Evolutionary conservation across 345 rosid genomes (phyloP).

Genomic region (Firmiana major): DNA sequence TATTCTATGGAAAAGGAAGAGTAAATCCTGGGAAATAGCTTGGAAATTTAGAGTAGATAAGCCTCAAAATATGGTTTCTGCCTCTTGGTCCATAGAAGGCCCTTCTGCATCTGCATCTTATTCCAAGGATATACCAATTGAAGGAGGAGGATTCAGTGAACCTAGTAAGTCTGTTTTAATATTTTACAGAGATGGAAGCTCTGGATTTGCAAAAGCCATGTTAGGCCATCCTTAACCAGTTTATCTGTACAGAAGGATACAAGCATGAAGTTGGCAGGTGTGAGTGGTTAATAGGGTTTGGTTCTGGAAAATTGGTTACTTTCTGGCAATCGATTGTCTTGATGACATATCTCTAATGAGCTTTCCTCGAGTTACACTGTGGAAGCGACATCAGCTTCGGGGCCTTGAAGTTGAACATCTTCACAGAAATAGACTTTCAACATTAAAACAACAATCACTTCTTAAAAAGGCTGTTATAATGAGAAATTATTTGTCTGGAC

Average conservation of each 20-base stretch:
- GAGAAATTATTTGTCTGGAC: conserved; percentile 51
- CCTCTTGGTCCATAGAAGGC: conserved; percentile 73
- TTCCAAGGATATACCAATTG: conserved; percentile 28
- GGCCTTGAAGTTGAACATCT: conserved; percentile 31
- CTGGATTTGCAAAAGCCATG: conserved; percentile 41
- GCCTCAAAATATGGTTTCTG: conserved; percentile 75
- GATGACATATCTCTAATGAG: conserved; percentile 75
- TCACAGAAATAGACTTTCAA: conserved; percentile 29
- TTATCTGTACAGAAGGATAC: conserved; percentile 30
- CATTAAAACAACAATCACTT: conserved; percentile 30
- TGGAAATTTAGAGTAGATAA: conserved; percentile 61
- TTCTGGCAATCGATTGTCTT: conserved; percentile 87
- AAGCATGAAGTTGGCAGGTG: conserved; percentile 52
- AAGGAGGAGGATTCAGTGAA: conserved; percentile 34
- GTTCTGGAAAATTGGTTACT: conserved; percentile 58
- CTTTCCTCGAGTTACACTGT: conserved; percentile 65
- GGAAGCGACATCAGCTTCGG: conserved; percentile 55
- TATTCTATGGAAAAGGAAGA: conserved; percentile 73
- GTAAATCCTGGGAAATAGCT: conserved; percentile 79
- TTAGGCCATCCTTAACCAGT: conserved; percentile 56
- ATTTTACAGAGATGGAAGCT: conserved; percentile 40
- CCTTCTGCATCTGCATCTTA: conserved; percentile 64
- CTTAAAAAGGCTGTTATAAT: conserved; percentile 52
- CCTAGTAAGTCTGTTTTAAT: conserved; percentile 48
- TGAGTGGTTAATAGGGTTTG: conserved; percentile 88